Conservation (phyloP, 2,329 filamentous ascomycete genomes). For the Geosmithia flava region DNA sequence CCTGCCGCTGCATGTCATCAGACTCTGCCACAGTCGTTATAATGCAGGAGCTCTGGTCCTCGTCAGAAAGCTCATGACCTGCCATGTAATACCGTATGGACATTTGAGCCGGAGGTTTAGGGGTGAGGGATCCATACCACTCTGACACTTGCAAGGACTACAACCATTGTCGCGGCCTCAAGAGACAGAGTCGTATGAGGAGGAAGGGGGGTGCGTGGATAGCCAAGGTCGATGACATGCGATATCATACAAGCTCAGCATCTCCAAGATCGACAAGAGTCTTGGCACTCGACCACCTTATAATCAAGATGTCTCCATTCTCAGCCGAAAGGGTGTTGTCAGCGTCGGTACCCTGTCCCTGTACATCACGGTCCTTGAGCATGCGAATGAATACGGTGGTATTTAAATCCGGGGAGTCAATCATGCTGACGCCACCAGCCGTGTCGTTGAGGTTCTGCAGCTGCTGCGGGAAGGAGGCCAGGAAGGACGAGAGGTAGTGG, state of each 20-base stretch:
- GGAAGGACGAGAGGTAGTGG: slow-evolving; percentile 78
- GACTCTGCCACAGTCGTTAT: too few relatives aligned
- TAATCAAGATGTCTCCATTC: slow-evolving; percentile 54
- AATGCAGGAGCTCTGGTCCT: too few relatives aligned
- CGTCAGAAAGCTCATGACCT: too few relatives aligned
- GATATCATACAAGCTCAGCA: slow-evolving; percentile 44
- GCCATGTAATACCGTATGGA: too few relatives aligned
- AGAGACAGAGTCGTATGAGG: not conserved
- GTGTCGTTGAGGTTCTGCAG: slow-evolving; percentile 85
- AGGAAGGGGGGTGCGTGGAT: not conserved
- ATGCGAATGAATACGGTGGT: slow-evolving; percentile 75
- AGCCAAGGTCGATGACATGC: not conserved
- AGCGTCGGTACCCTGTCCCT: slow-evolving; percentile 49
- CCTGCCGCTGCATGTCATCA: too few relatives aligned
- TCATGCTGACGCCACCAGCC: slow-evolving; percentile 81
- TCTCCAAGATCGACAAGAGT: slow-evolving; percentile 38
- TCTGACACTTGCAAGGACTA: too few relatives aligned
- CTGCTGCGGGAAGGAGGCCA: slow-evolving; percentile 65
- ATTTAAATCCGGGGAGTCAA: slow-evolving; percentile 74
- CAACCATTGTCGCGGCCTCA: too few relatives aligned
- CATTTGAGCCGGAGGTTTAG: too few relatives aligned
- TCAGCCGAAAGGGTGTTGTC: slow-evolving; percentile 46
- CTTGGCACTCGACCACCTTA: slow-evolving; percentile 66
- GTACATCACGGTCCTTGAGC: slow-evolving; percentile 45
- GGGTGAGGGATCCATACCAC: too few relatives aligned